A percentile compares a stretch with the other conserved stretches of the same genome.
These are phyloP conservation scores for Komagataella populi DNA, from an alignment of 805 yeast species.

Conservation along the genomic window DNA sequence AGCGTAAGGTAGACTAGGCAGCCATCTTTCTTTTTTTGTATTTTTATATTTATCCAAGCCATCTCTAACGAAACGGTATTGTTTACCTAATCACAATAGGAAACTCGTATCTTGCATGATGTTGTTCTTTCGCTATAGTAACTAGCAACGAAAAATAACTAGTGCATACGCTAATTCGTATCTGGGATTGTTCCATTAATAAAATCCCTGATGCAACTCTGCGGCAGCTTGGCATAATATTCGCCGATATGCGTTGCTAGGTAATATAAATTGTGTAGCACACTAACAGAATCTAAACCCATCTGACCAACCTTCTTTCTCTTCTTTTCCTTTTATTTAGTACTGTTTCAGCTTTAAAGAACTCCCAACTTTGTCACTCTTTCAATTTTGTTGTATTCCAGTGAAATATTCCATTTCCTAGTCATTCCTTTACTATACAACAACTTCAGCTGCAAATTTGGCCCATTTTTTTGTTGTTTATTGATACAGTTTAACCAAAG, in stretches of 20 bases:
- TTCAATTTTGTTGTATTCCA: neutral
- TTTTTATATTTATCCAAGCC: neutral
- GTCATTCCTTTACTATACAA: slow-evolving; percentile 2
- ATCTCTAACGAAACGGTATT: neutral
- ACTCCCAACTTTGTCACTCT: neutral
- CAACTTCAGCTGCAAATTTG: slow-evolving; percentile 9
- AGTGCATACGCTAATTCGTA: neutral
- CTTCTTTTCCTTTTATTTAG: neutral
- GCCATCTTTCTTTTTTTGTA: neutral
- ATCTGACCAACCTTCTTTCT: neutral
- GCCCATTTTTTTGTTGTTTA: slow-evolving; percentile 9
- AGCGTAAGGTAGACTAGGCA: neutral
- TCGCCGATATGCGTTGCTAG: neutral
- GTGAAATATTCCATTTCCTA: slow-evolving; percentile 1
- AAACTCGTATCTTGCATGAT: neutral
- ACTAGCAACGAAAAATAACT: neutral
- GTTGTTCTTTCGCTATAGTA: neutral
- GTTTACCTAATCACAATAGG: neutral
- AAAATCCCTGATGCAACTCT: too few relatives aligned
- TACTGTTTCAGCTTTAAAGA: neutral
- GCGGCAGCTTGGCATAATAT: too few relatives aligned
- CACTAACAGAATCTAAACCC: neutral
- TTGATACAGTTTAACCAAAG: slow-evolving; percentile 5
- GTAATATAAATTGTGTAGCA: neutral
- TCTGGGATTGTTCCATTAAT: neutral